Percentiles rank a stretch among this genome's conserved stretches.
phyloP scores from a whole-genome alignment of 2,329 filamentous ascomycete genomes.

The Pseudogymnoascus sp. region DNA sequence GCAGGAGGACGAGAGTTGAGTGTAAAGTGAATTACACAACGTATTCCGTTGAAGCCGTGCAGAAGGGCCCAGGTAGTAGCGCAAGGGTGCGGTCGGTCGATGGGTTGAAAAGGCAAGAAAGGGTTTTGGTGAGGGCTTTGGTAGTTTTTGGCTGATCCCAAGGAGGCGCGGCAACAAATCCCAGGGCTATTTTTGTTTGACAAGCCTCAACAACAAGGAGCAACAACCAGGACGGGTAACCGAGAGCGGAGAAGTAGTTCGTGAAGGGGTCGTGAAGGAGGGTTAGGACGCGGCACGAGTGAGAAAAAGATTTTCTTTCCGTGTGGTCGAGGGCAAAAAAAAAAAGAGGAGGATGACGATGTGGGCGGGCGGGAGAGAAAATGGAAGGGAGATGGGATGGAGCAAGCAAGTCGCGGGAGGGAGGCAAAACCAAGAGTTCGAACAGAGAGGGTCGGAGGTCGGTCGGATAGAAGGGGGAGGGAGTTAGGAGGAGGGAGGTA shows the following conservation, averaged over 20 bases:
- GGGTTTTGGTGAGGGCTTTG: neutral
- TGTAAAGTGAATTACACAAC: slow-evolving; percentile 2
- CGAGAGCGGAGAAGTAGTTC: neutral
- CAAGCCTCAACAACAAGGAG: neutral
- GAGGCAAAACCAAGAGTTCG: neutral
- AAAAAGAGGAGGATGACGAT: neutral
- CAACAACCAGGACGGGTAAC: neutral
- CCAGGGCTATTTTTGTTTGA: neutral
- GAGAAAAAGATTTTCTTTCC: neutral
- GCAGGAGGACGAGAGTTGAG: neutral
- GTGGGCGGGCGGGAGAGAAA: neutral
- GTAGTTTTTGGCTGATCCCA: neutral
- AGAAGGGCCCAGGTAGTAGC: neutral
- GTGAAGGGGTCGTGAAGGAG: neutral
- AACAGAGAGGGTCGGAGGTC: neutral
- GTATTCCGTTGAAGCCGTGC: neutral
- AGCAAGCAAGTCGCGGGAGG: neutral
- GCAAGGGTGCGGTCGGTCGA: neutral
- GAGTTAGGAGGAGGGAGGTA: neutral
- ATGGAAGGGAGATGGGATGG: neutral
- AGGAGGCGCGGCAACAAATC: neutral
- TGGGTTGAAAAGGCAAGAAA: neutral
- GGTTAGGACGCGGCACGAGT: neutral
- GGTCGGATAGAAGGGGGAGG: neutral
- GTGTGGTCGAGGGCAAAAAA: slow-evolving; percentile 1